A percentile compares a stretch with the other conserved stretches of the same genome.
These are phyloP conservation scores for Avena sativa DNA, from an alignment of 176 grass and related monocot genomes.

Conservation along the genomic window DNA sequence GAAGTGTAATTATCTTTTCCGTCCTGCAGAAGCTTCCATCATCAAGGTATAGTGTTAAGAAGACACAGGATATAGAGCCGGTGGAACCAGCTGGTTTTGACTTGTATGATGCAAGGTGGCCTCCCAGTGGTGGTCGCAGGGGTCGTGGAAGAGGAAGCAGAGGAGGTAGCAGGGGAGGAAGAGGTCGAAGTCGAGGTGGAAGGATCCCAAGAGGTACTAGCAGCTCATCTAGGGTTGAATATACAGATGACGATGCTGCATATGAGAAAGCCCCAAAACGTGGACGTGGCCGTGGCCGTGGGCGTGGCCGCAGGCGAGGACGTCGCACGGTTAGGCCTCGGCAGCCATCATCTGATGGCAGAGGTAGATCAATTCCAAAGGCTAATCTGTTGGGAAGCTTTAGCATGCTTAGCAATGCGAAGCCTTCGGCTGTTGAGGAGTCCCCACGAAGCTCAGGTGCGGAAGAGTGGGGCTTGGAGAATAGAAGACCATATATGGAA, in stretches of 20 bases:
- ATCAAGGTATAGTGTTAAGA: constrained; percentile 73
- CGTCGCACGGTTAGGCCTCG: constrained; percentile 83
- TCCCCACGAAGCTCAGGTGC: constrained; percentile 84
- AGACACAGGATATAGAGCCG: constrained; percentile 54
- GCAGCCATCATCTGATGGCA: constrained; percentile 64
- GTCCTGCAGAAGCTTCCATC: constrained; percentile 78
- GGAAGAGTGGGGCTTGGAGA: constrained; percentile 73
- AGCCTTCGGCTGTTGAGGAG: constrained; percentile 50
- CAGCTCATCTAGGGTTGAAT: constrained; percentile 54
- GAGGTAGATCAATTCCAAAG: constrained; percentile 69
- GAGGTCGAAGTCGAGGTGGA: constrained; percentile 79
- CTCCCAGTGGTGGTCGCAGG: constrained; percentile 61
- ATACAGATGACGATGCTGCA: constrained; percentile 51
- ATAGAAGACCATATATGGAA: constrained; percentile 52
- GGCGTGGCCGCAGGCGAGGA: constrained; percentile 69
- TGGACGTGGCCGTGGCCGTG: constrained; percentile 59
- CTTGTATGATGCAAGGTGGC: constrained; percentile 61
- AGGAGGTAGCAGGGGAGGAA: constrained; percentile 67
- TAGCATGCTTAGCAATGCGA: constrained; percentile 71
- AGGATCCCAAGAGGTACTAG: constrained; percentile 72
- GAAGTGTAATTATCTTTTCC: constrained; percentile 16
- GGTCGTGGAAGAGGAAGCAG: constrained; percentile 83
- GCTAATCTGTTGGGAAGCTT: constrained; percentile 87
- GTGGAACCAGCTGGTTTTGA: constrained; percentile 57
- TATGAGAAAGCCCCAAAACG: constrained; percentile 57